Evolutionary conservation across 345 rosid genomes (phyloP).

Genomic region (Gossypium herbaceum): DNA sequence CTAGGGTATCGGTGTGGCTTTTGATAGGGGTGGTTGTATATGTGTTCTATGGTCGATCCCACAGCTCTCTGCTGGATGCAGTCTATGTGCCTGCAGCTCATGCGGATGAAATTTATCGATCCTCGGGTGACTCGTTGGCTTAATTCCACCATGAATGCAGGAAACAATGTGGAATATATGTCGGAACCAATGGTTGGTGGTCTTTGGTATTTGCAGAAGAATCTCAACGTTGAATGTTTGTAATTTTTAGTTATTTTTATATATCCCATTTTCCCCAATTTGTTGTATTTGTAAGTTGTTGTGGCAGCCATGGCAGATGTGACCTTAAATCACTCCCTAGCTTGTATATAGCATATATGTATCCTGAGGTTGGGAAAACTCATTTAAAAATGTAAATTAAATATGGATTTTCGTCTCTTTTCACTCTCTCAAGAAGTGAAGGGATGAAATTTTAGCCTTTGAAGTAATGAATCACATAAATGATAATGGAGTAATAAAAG

Average conservation of each 20-base stretch:
- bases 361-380: not conserved
- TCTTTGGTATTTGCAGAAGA: not conserved
- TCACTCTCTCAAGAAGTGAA: not conserved
- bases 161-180: not conserved
- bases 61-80: conserved; percentile 20
- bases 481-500: no score
- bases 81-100: conserved; percentile 16
- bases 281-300: not conserved
- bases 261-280: not conserved
- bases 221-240: not conserved
- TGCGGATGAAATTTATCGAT: conserved; percentile 16
- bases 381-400: conserved; percentile 1
- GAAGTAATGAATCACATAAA: no score
- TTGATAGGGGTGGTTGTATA: conserved; percentile 10
- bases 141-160: not conserved
- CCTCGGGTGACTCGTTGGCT: conserved; percentile 1
- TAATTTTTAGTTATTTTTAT: not conserved
- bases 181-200: conserved; percentile 1
- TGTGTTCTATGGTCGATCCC: conserved; percentile 9
- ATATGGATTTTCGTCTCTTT: not conserved
- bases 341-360: not conserved
- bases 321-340: not conserved
- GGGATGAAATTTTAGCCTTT: no score
- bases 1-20: conserved; percentile 16
- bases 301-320: not conserved